Conservation (phyloP, 2,329 filamentous ascomycete genomes). For the Byssoonygena ceratinophila region DNA sequence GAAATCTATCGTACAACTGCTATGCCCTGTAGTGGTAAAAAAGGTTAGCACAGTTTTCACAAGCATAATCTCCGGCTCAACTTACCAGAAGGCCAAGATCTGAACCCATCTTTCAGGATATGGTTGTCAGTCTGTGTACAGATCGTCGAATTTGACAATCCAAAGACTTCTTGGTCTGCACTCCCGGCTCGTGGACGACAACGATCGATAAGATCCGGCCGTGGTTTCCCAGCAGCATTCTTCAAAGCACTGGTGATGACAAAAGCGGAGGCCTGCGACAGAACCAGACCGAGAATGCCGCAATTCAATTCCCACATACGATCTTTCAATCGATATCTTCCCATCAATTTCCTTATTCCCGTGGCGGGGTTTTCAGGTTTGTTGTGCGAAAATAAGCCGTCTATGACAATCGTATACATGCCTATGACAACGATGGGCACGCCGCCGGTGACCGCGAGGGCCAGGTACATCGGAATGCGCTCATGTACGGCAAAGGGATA, state of each 20-base stretch:
- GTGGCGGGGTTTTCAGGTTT: constrained; percentile 29
- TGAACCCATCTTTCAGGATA: constrained; percentile 49
- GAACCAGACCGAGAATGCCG: constrained; percentile 46
- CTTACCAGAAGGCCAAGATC: constrained; percentile 47
- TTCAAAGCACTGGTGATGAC: constrained; percentile 49
- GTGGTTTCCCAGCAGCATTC: constrained; percentile 49
- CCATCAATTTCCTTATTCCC: constrained; percentile 32
- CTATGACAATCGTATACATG: constrained; percentile 47
- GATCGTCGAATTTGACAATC: constrained; percentile 40
- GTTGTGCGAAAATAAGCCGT: constrained; percentile 48
- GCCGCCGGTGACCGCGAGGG: constrained; percentile 41
- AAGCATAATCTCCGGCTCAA: constrained; percentile 9
- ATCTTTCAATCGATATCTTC: constrained; percentile 45
- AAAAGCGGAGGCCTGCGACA: constrained; percentile 46
- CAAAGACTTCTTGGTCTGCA: constrained; percentile 30
- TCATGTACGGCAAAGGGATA: constrained; percentile 49
- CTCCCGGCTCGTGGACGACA: constrained; percentile 36
- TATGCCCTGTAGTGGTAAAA: constrained; percentile 37
- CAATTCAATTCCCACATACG: constrained; percentile 54
- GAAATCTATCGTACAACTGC: constrained; percentile 38
- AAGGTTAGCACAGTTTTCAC: constrained; percentile 2
- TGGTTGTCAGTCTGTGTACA: constrained; percentile 42
- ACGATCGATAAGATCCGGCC: constrained; percentile 49
- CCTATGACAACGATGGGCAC: constrained; percentile 43
- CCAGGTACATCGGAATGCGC: constrained; percentile 42